Base-by-base conservation (phyloP, 2,329 filamentous ascomycete species). In the Aureobasidium musti region DNA sequence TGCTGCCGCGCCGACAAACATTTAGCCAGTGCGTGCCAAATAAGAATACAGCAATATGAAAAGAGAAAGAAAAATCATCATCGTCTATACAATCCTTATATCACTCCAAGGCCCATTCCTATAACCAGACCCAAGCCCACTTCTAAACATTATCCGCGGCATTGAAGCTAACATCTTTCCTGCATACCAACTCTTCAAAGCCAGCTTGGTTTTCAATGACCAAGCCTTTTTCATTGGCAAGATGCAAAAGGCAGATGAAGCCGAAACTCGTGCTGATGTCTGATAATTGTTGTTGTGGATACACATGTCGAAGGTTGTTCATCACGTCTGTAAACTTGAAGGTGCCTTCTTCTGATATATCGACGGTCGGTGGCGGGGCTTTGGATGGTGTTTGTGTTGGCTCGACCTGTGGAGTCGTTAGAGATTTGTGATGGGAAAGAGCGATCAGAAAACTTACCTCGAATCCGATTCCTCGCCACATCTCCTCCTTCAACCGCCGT, bases 251-350 rank as follows among this genome's bases (percentile, higher is more conserved):
- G 73, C 91, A 96, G 70, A 99, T 99, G 79, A 98, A 99, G 77
- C 95, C 96, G 71, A 86, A 90, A 19, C 84, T 96, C 0, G 95
- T 99, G 41, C 92, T 97, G 74, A 99, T 98, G 78, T 99, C 95
- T 68, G 90, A 88, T 87, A 99, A 91, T 68, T 88, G 87, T 71
- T 91, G 84, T 77, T 91, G 90, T 13, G 92, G 89, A 74, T 99
- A 99, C 8, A 97, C 92, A 5, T 83, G 79, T 75, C 96, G 91
- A 54, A 99, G 81, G 69, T 89, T 89, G 75, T 96, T 96, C 87
- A 99, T 96, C 68, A 99, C 88, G 23, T 89, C 83, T 0, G 93
- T 98, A 79, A 99, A 99, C 73, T 90, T 92, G 70, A 97, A 84
- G 3, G 83, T 77, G 69, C 80, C 79, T 63, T 81, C 75, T 17